Percentiles rank a stretch among this genome's conserved stretches.
These are phyloP conservation scores for Fusarium scirpi DNA, from an alignment of 2,329 filamentous ascomycete genomes.

Conservation along the genomic window DNA sequence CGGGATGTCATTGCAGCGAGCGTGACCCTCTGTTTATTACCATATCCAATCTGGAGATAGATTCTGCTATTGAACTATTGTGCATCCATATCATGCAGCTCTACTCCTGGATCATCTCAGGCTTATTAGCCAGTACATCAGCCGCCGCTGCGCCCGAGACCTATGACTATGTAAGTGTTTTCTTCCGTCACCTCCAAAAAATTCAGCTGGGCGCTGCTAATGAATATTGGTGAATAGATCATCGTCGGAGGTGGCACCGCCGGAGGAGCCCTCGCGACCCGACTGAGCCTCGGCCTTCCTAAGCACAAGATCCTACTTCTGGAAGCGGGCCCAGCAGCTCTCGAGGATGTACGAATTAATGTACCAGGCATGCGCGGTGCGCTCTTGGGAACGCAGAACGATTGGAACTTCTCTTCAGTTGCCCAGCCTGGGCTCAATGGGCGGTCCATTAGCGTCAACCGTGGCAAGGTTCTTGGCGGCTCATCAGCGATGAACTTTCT, in stretches of 20 bases:
- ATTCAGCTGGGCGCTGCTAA: not conserved
- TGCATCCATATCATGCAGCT: not conserved
- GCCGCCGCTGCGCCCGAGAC: not conserved
- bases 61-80: not conserved
- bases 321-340: slow-evolving; percentile 47
- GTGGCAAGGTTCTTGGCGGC: slow-evolving; percentile 63
- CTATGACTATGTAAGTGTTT: slow-evolving; percentile 5
- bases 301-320: slow-evolving; percentile 48
- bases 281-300: slow-evolving; percentile 50
- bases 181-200: not conserved
- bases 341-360: slow-evolving; percentile 49
- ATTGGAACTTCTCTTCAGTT: slow-evolving; percentile 60
- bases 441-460: slow-evolving; percentile 56
- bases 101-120: not conserved
- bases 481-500: slow-evolving; percentile 50
- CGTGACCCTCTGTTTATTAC: not conserved
- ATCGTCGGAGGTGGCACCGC: slow-evolving; percentile 53
- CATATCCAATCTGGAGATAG: not conserved
- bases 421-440: slow-evolving; percentile 56
- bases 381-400: slow-evolving; percentile 45
- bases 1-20: not conserved
- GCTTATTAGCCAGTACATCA: not conserved
- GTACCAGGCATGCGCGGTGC: slow-evolving; percentile 50
- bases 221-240: slow-evolving; percentile 34
- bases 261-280: slow-evolving; percentile 50